These are phyloP conservation scores for Gloeopeniophorella convolvens DNA, from an alignment of 768 basidiomycete genomes.

Conservation along the genomic window DNA sequence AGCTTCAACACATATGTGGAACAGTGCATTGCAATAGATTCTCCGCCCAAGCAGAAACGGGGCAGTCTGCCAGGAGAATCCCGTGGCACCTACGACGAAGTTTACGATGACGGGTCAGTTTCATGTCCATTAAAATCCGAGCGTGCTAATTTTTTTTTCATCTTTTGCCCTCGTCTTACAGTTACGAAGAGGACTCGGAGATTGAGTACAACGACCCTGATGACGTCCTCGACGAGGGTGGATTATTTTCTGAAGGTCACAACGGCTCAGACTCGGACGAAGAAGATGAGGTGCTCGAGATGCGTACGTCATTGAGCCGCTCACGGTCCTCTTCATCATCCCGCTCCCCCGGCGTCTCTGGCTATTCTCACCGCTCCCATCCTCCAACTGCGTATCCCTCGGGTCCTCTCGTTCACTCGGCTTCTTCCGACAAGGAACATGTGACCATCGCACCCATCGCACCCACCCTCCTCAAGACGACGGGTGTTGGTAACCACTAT, in stretches of 20 bases:
- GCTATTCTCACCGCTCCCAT: constrained; percentile 15
- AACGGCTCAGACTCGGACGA: constrained; percentile 32
- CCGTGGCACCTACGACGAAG: constrained; percentile 24
- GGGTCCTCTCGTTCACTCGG: constrained; percentile 28
- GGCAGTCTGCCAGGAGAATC: constrained; percentile 14
- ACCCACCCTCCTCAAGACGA: constrained; percentile 84
- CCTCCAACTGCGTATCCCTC: constrained; percentile 24
- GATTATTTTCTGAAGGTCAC: constrained; percentile 24
- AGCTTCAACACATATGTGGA: constrained; percentile 98
- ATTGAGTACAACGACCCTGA: constrained; percentile 46
- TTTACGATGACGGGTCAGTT: constrained; percentile 60
- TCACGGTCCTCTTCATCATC: constrained; percentile 38
- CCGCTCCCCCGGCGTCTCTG: constrained; percentile 19
- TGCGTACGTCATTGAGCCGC: constrained; percentile 40
- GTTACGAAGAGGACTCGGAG: constrained; percentile 68
- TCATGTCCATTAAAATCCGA: not conserved
- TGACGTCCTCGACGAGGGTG: constrained; percentile 29
- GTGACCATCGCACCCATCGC: constrained; percentile 69
- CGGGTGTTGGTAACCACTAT: constrained; percentile 39
- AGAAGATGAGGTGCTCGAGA: constrained; percentile 55
- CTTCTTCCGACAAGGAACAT: constrained; percentile 41
- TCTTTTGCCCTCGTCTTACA: constrained; percentile 24
- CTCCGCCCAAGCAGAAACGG: constrained; percentile 39
- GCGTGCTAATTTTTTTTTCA: constrained; percentile 8
- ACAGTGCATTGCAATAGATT: constrained; percentile 89